A percentile compares a stretch with the other conserved stretches of the same genome.
phyloP scores from a whole-genome alignment of 169 alveolate genomes.

The Cyclospora cayetanensis region DNA sequence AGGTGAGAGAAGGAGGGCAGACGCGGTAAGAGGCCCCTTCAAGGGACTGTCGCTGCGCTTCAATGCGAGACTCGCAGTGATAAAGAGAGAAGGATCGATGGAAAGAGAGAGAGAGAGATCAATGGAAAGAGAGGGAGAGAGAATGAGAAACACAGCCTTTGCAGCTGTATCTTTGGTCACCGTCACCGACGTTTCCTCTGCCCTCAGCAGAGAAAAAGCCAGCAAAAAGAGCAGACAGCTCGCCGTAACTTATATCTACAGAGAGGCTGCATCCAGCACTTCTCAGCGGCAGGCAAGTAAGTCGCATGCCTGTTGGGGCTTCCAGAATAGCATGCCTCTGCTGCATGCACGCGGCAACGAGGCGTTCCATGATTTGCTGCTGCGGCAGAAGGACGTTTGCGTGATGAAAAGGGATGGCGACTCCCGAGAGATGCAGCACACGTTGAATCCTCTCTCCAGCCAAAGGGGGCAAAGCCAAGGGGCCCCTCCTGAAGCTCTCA shows the following conservation, averaged over 20 bases:
- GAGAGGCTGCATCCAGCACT: no score
- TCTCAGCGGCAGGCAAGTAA: background rate
- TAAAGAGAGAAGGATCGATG: background rate
- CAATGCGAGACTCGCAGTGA: no score
- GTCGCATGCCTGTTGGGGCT: constrained; percentile 63
- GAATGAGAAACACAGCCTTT: background rate
- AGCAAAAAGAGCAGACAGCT: background rate
- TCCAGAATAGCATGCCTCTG: constrained; percentile 58
- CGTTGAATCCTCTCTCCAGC: background rate
- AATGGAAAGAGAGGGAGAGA: background rate
- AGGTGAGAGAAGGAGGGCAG: no score
- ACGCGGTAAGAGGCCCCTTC: no score
- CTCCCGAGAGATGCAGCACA: background rate
- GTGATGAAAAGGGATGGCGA: constrained; percentile 39
- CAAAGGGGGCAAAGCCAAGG: background rate
- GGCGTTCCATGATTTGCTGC: constrained; percentile 20
- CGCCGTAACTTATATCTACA: no score
- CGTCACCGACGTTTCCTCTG: no score
- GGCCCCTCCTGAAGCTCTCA: background rate
- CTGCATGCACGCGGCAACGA: constrained; percentile 56
- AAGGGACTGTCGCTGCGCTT: no score
- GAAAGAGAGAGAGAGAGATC: background rate
- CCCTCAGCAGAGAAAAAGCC: background rate
- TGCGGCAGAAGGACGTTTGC: constrained; percentile 31
- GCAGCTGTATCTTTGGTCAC: no score